Conservation (phyloP, 768 basidiomycete species). For the Pleurotus citrinopileatus region DNA sequence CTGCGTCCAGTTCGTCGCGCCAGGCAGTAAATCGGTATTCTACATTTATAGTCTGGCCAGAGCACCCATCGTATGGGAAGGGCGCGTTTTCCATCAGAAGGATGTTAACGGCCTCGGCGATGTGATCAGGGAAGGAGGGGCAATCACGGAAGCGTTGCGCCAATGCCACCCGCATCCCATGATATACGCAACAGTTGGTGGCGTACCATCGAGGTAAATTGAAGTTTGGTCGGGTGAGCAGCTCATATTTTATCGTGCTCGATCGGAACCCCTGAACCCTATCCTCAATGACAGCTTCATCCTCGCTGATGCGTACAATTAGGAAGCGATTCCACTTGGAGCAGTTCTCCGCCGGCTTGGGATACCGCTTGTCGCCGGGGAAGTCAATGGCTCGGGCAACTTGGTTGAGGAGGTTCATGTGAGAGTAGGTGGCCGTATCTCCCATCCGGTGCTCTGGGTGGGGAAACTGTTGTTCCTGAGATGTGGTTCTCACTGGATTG, state of each 20-base stretch:
- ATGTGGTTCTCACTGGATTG: no score
- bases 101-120: not conserved
- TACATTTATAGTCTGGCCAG: not conserved
- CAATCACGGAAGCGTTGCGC: not conserved
- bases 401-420: not conserved
- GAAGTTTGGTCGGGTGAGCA: not conserved
- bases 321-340: not conserved
- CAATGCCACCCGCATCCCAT: not conserved
- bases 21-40: not conserved
- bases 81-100: not conserved
- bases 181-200: not conserved
- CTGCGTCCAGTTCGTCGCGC: not conserved
- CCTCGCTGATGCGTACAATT: not conserved
- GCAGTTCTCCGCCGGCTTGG: not conserved
- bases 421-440: not conserved
- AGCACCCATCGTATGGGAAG: not conserved
- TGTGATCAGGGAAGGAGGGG: not conserved
- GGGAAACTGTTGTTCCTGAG: no score
- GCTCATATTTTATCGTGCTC: not conserved
- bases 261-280: not conserved
- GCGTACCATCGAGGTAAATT: slow-evolving; percentile 5
- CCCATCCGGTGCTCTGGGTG: not conserved
- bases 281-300: not conserved
- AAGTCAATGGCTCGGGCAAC: not conserved
- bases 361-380: not conserved